Evolutionary conservation across 495 filamentous ascomycete species (phyloP), one percentile per base, ranked within the genome.

Genomic region (Hyaloscypha bicolor): DNA sequence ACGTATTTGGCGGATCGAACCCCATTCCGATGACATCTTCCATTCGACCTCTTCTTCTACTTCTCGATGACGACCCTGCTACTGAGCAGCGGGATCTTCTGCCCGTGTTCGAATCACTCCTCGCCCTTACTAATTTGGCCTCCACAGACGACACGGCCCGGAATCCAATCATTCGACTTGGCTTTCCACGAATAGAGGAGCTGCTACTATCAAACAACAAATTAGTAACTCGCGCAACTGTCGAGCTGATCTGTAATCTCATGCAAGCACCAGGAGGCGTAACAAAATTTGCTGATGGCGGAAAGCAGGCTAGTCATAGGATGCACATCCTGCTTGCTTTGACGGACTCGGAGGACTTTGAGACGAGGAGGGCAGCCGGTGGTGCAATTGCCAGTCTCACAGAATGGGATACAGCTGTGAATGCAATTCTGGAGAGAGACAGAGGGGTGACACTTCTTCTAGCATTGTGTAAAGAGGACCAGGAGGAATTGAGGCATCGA

Each of bases 41-140:
- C 64, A 90, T 97, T 64, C 86, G 91, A 1, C 92, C 94, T 19
- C 84, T 99, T 4, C 74, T 91, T 19, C 85, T 85, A 22, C 88
- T 97, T 32, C 82, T 98, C 19, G 75, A 77, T 25, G 85, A 88
- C 29, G 90, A 91, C 16, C 85, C 87, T 1, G 66, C 69, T 60
- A 63, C 73, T 52, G 73, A 80, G 69, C 66, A 77, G 56, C 86
- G 90, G 55, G 88, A 94, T 74, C 88, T 97, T n/a, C 83, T 97
- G 8, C 92, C 94, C 0, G 86, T 90, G 4, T 99, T 97, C 73
- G 95, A 99, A 74, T 85, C 90, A 2, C 83, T 98, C 16, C 87
- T 98, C 64, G 96, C 95, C 2, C 85, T 99, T 33, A 97, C 95
- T 1, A 99, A 99, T 71, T 84, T 98, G 9, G 95, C 94, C 1